phyloP scores from a whole-genome alignment of 345 rosid species.

The Euphorbia peplus region DNA sequence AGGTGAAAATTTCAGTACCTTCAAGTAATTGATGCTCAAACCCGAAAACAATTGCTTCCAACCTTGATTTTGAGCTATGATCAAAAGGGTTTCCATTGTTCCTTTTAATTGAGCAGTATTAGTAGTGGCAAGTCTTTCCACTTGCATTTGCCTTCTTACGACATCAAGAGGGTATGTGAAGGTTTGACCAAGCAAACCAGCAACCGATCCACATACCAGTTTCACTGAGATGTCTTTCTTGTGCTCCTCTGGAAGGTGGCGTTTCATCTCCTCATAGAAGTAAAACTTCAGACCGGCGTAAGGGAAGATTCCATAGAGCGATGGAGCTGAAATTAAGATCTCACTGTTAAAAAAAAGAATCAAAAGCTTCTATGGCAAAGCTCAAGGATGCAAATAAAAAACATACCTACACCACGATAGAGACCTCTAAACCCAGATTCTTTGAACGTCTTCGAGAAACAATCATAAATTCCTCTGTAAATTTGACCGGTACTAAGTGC shows the following conservation, averaged over 20 bases:
- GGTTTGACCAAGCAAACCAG: slow-evolving; percentile 89
- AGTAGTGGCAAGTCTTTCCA: slow-evolving; percentile 53
- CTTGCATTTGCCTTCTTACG: slow-evolving; percentile 99
- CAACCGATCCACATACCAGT: slow-evolving; percentile 79
- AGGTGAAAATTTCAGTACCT: slow-evolving; percentile 37
- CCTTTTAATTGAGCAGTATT: slow-evolving; percentile 51
- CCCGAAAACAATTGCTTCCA: slow-evolving; percentile 96
- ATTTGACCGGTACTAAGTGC: slow-evolving; percentile 38
- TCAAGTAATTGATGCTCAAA: slow-evolving; percentile 85
- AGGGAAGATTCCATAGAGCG: slow-evolving; percentile 91
- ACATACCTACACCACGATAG: slow-evolving; percentile 91
- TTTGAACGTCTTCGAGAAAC: slow-evolving; percentile 67
- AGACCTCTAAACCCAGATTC: slow-evolving; percentile 79
- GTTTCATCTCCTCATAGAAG: slow-evolving; percentile 94
- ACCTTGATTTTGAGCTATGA: slow-evolving; percentile 69
- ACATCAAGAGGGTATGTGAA: slow-evolving; percentile 96
- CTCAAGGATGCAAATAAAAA: slow-evolving; percentile 10
- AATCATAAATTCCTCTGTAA: slow-evolving; percentile 73
- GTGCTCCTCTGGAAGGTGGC: slow-evolving; percentile 70
- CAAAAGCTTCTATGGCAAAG: slow-evolving; percentile 3
- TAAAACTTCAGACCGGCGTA: slow-evolving; percentile 97
- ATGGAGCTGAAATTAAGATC: slow-evolving; percentile 58
- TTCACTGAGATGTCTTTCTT: slow-evolving; percentile 69
- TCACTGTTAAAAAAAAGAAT: slow-evolving; percentile 8
- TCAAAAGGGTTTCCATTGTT: slow-evolving; percentile 66